These are phyloP conservation scores for Aspergillus viridinutans DNA, from an alignment of 2,329 filamentous ascomycete species.

Conservation along the genomic window DNA sequence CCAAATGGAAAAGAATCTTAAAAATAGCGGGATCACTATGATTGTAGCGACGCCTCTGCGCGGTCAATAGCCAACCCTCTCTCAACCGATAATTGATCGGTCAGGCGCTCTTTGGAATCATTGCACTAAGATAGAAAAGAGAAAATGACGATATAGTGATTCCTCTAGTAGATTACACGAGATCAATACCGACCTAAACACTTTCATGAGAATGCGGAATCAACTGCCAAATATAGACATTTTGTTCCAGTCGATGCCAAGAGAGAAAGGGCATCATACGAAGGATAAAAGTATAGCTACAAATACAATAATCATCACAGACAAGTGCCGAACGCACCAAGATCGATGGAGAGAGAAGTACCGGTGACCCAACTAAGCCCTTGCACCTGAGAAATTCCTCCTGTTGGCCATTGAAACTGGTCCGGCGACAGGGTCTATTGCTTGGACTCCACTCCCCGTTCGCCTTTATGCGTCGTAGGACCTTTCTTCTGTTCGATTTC, in stretches of 20 bases:
- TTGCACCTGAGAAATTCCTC: neutral
- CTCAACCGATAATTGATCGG: neutral
- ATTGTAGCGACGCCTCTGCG: neutral
- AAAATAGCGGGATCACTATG: neutral
- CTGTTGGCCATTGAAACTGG: neutral
- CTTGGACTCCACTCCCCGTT: conserved; percentile 18
- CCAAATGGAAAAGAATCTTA: neutral
- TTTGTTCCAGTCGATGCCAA: neutral
- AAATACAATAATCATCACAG: neutral
- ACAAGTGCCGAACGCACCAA: neutral
- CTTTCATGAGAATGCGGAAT: neutral
- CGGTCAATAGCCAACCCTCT: neutral
- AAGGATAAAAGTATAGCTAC: neutral
- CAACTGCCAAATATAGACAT: neutral
- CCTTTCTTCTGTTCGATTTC: conserved; percentile 47
- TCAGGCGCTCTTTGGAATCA: neutral
- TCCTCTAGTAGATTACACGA: neutral
- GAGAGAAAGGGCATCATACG: neutral
- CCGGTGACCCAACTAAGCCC: neutral
- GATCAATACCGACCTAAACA: neutral
- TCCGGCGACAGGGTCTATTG: conserved; percentile 4
- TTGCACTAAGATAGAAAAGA: neutral
- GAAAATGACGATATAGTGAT: neutral
- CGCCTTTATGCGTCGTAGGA: conserved; percentile 17
- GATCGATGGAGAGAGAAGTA: neutral